Evolutionary conservation across 176 grass and related monocot genomes (phyloP).

Genomic region (Aegilops speltoides): DNA sequence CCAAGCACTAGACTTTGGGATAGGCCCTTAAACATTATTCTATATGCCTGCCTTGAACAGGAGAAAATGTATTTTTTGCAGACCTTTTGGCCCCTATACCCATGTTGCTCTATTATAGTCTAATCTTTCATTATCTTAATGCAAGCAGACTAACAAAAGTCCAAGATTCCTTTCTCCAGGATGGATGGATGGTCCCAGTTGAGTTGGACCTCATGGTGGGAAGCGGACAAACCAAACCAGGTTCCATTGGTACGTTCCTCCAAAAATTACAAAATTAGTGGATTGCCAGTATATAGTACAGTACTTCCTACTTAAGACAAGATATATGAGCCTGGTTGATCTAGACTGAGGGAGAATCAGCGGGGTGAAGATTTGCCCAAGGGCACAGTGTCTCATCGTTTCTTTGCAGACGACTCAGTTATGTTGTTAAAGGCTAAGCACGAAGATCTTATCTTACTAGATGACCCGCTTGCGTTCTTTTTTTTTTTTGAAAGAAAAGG

Average conservation of each 20-base stretch:
- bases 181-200: slow-evolving; percentile 42
- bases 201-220: slow-evolving; percentile 43
- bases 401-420: too few relatives aligned
- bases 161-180: slow-evolving; percentile 55
- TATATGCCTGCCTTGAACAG: slow-evolving; percentile 41
- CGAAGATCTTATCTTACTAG: too few relatives aligned
- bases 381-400: too few relatives aligned
- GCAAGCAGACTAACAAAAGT: slow-evolving; percentile 53
- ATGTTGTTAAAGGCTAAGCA: too few relatives aligned
- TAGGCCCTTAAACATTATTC: slow-evolving; percentile 30
- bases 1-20: slow-evolving; percentile 31
- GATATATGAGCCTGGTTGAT: too few relatives aligned
- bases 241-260: slow-evolving; percentile 34
- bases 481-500: too few relatives aligned
- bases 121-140: slow-evolving; percentile 44
- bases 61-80: slow-evolving; percentile 35
- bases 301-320: too few relatives aligned
- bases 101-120: slow-evolving; percentile 48
- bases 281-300: neutral
- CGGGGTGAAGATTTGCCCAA: too few relatives aligned
- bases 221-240: slow-evolving; percentile 56
- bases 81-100: slow-evolving; percentile 41
- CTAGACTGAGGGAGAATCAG: too few relatives aligned
- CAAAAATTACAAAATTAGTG: neutral
- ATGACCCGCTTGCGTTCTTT: too few relatives aligned